Base-by-base conservation (phyloP, 1,284 basidiomycete genomes). In the Cryptococcus floricola region DNA sequence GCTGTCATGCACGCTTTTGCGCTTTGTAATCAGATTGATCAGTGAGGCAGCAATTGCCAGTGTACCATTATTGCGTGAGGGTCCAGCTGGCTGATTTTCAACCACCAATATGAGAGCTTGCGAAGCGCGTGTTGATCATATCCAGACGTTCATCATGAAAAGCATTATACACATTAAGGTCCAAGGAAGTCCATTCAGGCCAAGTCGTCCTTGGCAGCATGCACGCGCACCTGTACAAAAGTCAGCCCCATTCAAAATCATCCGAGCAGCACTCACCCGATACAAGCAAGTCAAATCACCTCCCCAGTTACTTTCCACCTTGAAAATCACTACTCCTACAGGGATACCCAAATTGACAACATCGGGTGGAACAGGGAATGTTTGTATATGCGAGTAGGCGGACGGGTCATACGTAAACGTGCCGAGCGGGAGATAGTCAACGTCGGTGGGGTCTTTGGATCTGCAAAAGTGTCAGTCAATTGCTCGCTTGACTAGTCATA, bases 201-300 rank as follows among this genome's bases (percentile, higher is more conserved):
- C 4, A 34, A 34, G 5, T 34, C 31, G 10, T 34, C 10, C 31
- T 34, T 10, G 7, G 31, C 31, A 34, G 54, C 54, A 45, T 59
- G 58, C 31, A 59, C 58, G 16, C 58, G 46, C 13, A 59, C 54
- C 58, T 59, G 23, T n/a, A 37, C 34, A 37, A 14, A 3, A 19
- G 12, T 34, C 19, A 39, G 37, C 19, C 14, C 16, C 12, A n/a
- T 12, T 31, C 19, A 19, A 51, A 39, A 4, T 19, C 43, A 16
- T 10, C 19, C 6, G n/a, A 49, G 4, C 16, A 10, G 37, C 10
- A 71, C 77, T 65, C 50, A 98, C 82, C 51, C 94, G 84, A 76
- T 98, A 98, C 38, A 98, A 71, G 75, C 94, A 98, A 0, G 94
- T 97, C 69, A 84, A 89, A 60, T 87, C 85, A 68, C 82, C 82